Conservation (phyloP, 2,329 filamentous ascomycete species). For the Fonsecaea nubica region DNA sequence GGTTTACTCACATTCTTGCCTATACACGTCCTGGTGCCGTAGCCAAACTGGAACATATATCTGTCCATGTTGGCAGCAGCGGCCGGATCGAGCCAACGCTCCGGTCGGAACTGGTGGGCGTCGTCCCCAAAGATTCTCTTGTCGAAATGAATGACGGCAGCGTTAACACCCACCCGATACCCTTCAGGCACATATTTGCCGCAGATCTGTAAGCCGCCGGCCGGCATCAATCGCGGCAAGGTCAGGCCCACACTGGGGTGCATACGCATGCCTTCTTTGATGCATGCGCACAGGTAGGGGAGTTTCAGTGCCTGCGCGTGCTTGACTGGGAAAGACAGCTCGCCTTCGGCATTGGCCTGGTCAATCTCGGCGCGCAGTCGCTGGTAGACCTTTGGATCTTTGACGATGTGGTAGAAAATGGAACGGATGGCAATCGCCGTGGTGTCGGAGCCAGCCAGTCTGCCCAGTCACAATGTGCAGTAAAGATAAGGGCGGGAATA, state of each 20-base stretch:
- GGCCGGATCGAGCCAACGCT: conserved; percentile 39
- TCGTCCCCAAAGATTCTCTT: conserved; percentile 39
- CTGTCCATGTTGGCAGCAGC: conserved; percentile 34
- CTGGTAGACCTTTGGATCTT: conserved; percentile 43
- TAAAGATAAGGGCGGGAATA: not conserved
- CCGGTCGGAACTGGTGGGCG: conserved; percentile 37
- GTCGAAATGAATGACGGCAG: conserved; percentile 36
- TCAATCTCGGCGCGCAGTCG: conserved; percentile 28
- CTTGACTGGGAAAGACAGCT: conserved; percentile 28
- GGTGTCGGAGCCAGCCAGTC: conserved; percentile 28
- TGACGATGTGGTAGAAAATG: conserved; percentile 54
- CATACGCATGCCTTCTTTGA: conserved; percentile 35
- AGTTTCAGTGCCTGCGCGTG: conserved; percentile 33
- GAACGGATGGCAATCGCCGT: conserved; percentile 30
- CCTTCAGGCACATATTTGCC: conserved; percentile 30
- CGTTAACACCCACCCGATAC: conserved; percentile 34
- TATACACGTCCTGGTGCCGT: conserved; percentile 35
- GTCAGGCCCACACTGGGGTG: conserved; percentile 39
- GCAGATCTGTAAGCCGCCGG: conserved; percentile 29
- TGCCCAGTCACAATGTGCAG: not conserved
- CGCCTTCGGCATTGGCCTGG: conserved; percentile 19
- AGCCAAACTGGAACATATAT: conserved; percentile 34
- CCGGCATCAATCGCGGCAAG: conserved; percentile 38
- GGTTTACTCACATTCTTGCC: conserved; percentile 31
- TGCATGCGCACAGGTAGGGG: conserved; percentile 34